phyloP scores from a whole-genome alignment of 176 grass and related monocot genomes.

The Ampelocalamus luodianensis region DNA sequence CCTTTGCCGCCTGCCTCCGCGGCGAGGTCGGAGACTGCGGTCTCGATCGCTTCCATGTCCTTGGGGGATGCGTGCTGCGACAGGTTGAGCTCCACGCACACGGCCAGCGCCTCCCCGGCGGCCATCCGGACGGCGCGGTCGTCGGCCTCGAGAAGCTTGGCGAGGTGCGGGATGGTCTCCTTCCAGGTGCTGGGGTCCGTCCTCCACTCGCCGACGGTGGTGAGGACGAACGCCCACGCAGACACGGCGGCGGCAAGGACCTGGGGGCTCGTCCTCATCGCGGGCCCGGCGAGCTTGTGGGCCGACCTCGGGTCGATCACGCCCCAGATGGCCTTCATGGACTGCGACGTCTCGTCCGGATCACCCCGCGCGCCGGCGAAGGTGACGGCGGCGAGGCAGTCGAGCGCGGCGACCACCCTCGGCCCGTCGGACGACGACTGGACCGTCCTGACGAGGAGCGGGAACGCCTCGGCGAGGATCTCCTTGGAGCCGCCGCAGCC shows the following conservation, averaged over 20 bases:
- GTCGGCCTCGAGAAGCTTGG: neutral
- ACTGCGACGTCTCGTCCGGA: neutral
- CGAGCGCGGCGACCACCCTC: neutral
- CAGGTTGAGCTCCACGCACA: constrained; percentile 40
- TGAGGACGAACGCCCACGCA: constrained; percentile 31
- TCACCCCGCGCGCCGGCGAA: constrained; percentile 10
- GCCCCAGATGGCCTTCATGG: neutral
- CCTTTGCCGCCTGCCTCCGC: neutral
- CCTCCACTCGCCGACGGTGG: constrained; percentile 10
- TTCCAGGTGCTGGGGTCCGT: neutral
- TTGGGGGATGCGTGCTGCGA: neutral
- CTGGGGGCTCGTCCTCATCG: neutral
- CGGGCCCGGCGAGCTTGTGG: neutral
- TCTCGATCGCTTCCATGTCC: constrained; percentile 18
- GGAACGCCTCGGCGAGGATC: constrained; percentile 1
- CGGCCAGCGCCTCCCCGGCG: constrained; percentile 29
- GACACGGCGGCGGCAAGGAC: constrained; percentile 5
- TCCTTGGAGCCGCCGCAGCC: neutral
- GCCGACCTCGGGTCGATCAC: neutral
- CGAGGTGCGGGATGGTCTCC: neutral
- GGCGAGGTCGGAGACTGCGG: neutral
- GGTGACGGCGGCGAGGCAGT: constrained; percentile 38
- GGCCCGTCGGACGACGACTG: neutral
- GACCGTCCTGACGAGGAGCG: neutral
- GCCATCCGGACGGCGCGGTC: constrained; percentile 23